phyloP scores from a whole-genome alignment of 208 protist species.

The Trypanosoma vivax region DNA sequence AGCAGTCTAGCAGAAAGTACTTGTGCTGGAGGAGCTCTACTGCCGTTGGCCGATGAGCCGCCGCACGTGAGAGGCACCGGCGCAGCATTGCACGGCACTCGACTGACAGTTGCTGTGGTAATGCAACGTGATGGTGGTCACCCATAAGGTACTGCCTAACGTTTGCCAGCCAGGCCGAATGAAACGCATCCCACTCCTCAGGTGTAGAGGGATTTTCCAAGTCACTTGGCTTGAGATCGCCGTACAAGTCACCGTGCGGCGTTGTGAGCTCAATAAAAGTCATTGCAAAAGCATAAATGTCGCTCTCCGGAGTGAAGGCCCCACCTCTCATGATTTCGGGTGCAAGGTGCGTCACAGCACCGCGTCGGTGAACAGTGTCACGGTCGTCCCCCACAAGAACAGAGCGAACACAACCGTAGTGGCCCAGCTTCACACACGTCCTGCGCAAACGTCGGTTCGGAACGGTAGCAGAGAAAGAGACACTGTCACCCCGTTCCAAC shows the following conservation, averaged over 20 bases:
- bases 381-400: slow-evolving; percentile 13
- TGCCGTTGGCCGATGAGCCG: slow-evolving; percentile 45
- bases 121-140: slow-evolving; percentile 17
- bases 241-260: slow-evolving; percentile 35
- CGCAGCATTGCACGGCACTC: slow-evolving; percentile 58
- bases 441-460: slow-evolving; percentile 13
- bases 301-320: slow-evolving; percentile 52
- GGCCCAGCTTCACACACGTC: slow-evolving; percentile 30
- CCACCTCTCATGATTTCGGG: slow-evolving; percentile 44
- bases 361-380: slow-evolving; percentile 31
- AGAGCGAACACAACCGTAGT: slow-evolving; percentile 24
- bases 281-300: slow-evolving; percentile 82
- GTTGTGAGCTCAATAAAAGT: slow-evolving; percentile 74
- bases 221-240: slow-evolving; percentile 30
- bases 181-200: slow-evolving; percentile 28
- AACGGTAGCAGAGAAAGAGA: not conserved
- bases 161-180: slow-evolving; percentile 25
- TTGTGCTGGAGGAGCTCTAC: slow-evolving; percentile 51
- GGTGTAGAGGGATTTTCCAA: slow-evolving; percentile 24
- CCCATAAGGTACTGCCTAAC: slow-evolving; percentile 29
- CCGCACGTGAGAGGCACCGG: slow-evolving; percentile 46
- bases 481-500: not conserved
- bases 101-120: slow-evolving; percentile 57
- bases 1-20: slow-evolving; percentile 73
- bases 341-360: slow-evolving; percentile 53